A percentile compares a stretch with the other conserved stretches of the same genome.
These are phyloP conservation scores for Globisporangium yorkense DNA, from an alignment of 352 stramenopile species.

Conservation along the genomic window DNA sequence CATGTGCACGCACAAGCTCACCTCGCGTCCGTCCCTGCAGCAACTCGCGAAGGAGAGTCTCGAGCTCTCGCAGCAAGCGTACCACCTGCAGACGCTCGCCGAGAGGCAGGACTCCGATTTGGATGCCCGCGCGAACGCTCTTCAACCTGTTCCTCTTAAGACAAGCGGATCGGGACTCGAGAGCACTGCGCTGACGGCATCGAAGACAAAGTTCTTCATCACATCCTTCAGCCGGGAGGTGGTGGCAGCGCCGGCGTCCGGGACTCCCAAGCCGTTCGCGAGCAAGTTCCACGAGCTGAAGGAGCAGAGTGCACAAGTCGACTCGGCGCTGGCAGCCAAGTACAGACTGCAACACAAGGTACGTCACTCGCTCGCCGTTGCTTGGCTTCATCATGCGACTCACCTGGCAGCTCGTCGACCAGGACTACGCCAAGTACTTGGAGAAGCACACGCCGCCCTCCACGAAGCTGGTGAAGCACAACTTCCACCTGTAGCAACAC, in stretches of 20 bases:
- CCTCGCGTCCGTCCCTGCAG: constrained; percentile 5
- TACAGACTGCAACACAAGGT: constrained; percentile 48
- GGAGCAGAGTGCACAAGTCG: constrained; percentile 21
- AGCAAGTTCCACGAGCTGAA: constrained; percentile 29
- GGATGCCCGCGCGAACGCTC: neutral
- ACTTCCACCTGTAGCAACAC: constrained; percentile 27
- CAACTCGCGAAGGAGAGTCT: constrained; percentile 33
- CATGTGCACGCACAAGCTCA: neutral
- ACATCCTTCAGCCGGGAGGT: constrained; percentile 24
- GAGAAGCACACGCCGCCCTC: constrained; percentile 22
- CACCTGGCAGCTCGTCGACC: neutral
- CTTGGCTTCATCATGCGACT: neutral
- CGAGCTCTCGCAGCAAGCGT: constrained; percentile 43
- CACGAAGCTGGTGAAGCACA: constrained; percentile 27
- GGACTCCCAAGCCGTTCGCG: constrained; percentile 1
- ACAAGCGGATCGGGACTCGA: neutral
- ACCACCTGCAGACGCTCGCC: constrained; percentile 37
- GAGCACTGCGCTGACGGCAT: constrained; percentile 4
- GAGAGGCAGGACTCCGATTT: constrained; percentile 12
- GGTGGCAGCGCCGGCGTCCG: neutral
- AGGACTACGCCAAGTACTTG: constrained; percentile 46
- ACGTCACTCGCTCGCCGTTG: neutral
- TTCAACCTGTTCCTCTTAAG: neutral
- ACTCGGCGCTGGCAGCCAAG: constrained; percentile 25
- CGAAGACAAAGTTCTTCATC: constrained; percentile 33